Conservation (phyloP, 2,329 filamentous ascomycete genomes). For the Dothideomycetes sp. region DNA sequence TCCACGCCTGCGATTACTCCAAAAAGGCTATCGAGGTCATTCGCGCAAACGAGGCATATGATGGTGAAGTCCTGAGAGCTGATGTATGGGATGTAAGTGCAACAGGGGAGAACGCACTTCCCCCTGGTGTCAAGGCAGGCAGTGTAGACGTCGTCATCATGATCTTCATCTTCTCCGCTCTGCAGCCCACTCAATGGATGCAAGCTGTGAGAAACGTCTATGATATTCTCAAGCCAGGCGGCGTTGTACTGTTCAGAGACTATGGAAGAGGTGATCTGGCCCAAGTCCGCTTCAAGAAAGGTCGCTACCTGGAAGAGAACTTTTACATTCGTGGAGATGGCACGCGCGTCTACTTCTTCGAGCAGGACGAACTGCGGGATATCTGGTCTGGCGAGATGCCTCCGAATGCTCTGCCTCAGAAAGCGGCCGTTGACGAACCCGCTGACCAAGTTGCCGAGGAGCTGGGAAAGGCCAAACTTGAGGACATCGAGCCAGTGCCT, state of each 20-base stretch:
- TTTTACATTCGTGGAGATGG: constrained; percentile 95
- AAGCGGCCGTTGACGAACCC: constrained; percentile 6
- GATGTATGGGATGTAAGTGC: constrained; percentile 90
- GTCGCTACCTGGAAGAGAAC: constrained; percentile 86
- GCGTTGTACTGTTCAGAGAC: constrained; percentile 89
- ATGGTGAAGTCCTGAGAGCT: constrained; percentile 58
- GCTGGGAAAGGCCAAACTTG: constrained; percentile 10
- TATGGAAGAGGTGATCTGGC: constrained; percentile 93
- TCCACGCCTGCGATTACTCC: constrained; percentile 94
- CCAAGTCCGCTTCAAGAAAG: constrained; percentile 95
- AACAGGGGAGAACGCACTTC: constrained; percentile 41
- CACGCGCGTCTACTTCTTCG: constrained; percentile 95
- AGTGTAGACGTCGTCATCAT: constrained; percentile 85
- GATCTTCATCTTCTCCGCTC: constrained; percentile 94
- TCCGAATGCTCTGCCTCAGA: constrained; percentile 19
- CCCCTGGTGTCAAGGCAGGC: constrained; percentile 64
- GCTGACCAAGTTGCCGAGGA: constrained; percentile 10
- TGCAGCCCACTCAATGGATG: constrained; percentile 76
- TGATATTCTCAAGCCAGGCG: constrained; percentile 77
- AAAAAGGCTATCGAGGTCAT: constrained; percentile 93
- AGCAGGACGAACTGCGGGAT: constrained; percentile 64
- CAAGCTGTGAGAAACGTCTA: constrained; percentile 72
- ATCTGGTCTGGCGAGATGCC: constrained; percentile 56
- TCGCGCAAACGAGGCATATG: constrained; percentile 66
- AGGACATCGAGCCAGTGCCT: constrained; percentile 12